These are phyloP conservation scores for Alternaria triticimaculans DNA, from an alignment of 2,329 filamentous ascomycete species.

Conservation along the genomic window DNA sequence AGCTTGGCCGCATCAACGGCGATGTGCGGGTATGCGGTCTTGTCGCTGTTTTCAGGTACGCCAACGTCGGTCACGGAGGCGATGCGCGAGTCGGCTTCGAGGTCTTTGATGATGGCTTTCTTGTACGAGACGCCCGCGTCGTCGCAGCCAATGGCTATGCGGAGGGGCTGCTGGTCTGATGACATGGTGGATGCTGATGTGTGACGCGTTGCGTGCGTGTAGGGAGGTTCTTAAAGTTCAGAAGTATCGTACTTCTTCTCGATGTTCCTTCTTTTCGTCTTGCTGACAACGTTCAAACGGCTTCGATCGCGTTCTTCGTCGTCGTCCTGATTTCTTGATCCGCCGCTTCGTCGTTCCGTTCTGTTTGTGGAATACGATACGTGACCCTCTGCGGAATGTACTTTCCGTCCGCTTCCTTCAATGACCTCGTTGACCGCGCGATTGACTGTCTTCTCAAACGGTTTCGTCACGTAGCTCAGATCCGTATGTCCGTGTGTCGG, in stretches of 20 bases:
- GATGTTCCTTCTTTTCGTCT: conserved; percentile 18
- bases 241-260: conserved; percentile 43
- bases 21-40: conserved; percentile 81
- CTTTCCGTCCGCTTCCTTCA: conserved; percentile 33
- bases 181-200: conserved; percentile 10
- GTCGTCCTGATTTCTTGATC: conserved; percentile 6
- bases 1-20: conserved; percentile 75
- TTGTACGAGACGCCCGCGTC: conserved; percentile 83
- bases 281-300: conserved; percentile 15
- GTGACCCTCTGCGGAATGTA: conserved; percentile 31
- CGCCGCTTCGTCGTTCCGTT: conserved; percentile 6
- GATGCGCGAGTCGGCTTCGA: conserved; percentile 72
- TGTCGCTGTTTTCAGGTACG: conserved; percentile 69
- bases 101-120: conserved; percentile 74
- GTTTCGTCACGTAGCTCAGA: conserved; percentile 46
- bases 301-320: conserved; percentile 3
- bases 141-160: conserved; percentile 69
- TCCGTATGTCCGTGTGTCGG: conserved; percentile 40
- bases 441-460: conserved; percentile 45
- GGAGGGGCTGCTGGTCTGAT: conserved; percentile 47
- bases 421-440: conserved; percentile 41
- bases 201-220: not conserved
- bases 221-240: conserved; percentile 29
- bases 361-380: conserved; percentile 23
- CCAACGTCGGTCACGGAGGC: conserved; percentile 76